These are phyloP conservation scores for Phenoliferia sp. DNA, from an alignment of 1,284 basidiomycete species.

Conservation along the genomic window DNA sequence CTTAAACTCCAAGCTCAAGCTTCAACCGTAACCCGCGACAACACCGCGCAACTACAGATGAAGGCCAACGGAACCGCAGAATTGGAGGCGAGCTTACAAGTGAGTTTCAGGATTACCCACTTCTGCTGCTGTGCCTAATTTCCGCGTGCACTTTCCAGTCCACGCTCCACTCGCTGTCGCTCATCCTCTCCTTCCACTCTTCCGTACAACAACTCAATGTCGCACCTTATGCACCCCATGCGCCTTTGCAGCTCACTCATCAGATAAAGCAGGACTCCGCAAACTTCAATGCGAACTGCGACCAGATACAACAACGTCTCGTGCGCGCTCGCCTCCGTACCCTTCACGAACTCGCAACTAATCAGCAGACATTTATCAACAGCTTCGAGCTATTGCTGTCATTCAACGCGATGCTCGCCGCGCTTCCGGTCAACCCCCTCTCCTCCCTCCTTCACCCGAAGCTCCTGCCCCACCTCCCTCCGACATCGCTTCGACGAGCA, in stretches of 20 bases:
- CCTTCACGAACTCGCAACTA: neutral
- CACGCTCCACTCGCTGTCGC: slow-evolving; percentile 10
- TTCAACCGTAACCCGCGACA: too few relatives aligned
- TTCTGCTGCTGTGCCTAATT: neutral
- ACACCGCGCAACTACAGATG: too few relatives aligned
- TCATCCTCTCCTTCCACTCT: slow-evolving; percentile 9
- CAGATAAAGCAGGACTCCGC: neutral
- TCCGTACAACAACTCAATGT: slow-evolving; percentile 3
- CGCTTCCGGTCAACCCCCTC: neutral
- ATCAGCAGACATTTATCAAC: neutral
- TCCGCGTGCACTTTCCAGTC: neutral
- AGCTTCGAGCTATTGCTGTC: slow-evolving; percentile 8
- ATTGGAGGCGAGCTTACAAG: too few relatives aligned
- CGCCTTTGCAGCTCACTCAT: slow-evolving; percentile 1
- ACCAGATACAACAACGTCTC: neutral
- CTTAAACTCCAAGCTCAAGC: neutral
- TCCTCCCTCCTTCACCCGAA: neutral
- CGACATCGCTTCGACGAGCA: neutral
- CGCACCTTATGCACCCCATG: slow-evolving; percentile 4
- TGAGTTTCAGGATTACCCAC: too few relatives aligned
- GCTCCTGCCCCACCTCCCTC: neutral
- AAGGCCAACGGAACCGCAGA: too few relatives aligned
- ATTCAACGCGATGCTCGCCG: slow-evolving; percentile 5
- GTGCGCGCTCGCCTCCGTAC: neutral
- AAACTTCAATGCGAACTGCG: slow-evolving; percentile 1